Conservation (phyloP, 108 stramenopile genomes). For the Cyclostephanos invisitatus region DNA sequence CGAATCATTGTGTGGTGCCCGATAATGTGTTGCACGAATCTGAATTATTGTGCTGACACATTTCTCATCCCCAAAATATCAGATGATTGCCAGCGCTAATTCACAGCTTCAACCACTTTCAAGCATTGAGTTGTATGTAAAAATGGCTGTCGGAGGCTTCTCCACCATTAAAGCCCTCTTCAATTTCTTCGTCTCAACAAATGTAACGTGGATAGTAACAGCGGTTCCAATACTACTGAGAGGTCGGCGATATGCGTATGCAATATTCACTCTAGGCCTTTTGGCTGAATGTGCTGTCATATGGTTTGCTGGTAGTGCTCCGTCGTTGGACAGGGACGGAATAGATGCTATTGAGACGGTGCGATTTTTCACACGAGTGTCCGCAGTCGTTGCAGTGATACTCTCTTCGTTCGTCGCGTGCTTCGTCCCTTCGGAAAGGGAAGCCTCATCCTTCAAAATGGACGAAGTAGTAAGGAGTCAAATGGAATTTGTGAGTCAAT, state of each 20-base stretch:
- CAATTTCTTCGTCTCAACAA: conserved; percentile 34
- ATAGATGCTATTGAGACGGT: conserved; percentile 7
- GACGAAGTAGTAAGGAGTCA: conserved; percentile 29
- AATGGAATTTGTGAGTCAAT: conserved; percentile 27
- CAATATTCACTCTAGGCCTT: conserved; percentile 31
- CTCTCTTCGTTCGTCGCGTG: conserved; percentile 23
- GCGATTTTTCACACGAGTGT: conserved; percentile 24
- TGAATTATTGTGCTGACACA: background rate
- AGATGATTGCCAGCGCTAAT: conserved; percentile 35
- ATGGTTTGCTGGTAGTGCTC: conserved; percentile 2
- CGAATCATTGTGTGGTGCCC: background rate
- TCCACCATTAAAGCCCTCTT: conserved; percentile 32
- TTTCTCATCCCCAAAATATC: background rate
- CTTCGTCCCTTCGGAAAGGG: conserved; percentile 4
- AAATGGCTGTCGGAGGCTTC: conserved; percentile 34
- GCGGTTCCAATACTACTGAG: conserved; percentile 13
- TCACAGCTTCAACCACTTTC: conserved; percentile 43
- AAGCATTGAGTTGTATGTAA: conserved; percentile 33
- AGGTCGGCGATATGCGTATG: conserved; percentile 26
- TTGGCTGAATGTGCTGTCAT: conserved; percentile 22
- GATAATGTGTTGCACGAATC: background rate
- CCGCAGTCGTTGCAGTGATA: background rate
- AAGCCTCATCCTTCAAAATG: conserved; percentile 11
- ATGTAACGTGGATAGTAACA: conserved; percentile 37
- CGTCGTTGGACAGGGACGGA: background rate